Evolutionary conservation across 2,329 filamentous ascomycete species (phyloP), one percentile per base, ranked within the genome.

Genomic region (Alternaria sp.): DNA sequence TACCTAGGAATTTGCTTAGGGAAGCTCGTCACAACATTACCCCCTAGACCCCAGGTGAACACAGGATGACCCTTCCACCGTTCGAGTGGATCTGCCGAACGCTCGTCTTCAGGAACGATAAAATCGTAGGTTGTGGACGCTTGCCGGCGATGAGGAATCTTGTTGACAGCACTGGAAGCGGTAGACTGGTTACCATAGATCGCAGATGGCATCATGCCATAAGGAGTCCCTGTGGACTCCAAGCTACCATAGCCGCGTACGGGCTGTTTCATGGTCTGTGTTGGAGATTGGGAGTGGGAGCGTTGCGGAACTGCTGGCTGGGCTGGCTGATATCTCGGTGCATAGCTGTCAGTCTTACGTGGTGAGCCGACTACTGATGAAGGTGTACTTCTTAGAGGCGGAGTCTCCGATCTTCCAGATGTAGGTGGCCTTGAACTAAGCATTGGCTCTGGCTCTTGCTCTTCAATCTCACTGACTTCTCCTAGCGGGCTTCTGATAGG

Each of bases 21-120:
- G 72, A 98, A 97, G 43, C 89, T 92, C 1, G 91, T 93, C 3
- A 96, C 85, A 11, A 97, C 82, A 2, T 87, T 87, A 12, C 95
- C 95, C 20, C 93, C 94, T 49, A 96, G 88, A 3, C 93, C 93
- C 90, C 96, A 99, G 1, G 87, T 87, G 71, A 98, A 90, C 12
- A 97, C 86, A 0, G 96, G 95, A 12, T 88, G 86, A 3, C 96
- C 96, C 79, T 91, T 93, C 95, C 95, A 99, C 66, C 95, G 86
- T 75, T 96, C 86, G 7, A 99, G 82, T 2, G 89, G 88, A 79
- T 99, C 95, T 18, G 88, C 80, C 70, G 83, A 81, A 38, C 82
- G 82, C 47, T 86, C 86, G 60, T 84, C 87, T 48, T 80, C 80
- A 4, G 87, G 88, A 5, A 81, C 69, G 52, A 89, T 84, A 61